Evolutionary conservation across 192 early-diverging fungal species (phyloP).

Genomic region (Backusella sp.): DNA sequence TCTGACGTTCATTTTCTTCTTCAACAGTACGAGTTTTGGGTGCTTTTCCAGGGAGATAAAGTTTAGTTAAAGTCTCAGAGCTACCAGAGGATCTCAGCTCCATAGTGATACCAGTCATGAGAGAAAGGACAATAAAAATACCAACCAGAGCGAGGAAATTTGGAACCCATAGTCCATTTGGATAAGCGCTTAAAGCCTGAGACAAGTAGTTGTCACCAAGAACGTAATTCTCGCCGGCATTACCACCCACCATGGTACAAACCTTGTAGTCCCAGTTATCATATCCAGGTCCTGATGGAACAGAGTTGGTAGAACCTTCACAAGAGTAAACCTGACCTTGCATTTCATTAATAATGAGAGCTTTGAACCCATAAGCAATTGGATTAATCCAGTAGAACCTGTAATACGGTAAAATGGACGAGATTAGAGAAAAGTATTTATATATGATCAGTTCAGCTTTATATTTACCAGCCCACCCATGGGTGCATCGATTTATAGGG

Average conservation of each 20-base stretch:
- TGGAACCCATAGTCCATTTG: conserved; percentile 49
- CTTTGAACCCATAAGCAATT: conserved; percentile 64
- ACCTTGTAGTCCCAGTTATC: conserved; percentile 36
- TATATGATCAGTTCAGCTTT: no score
- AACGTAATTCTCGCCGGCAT: conserved; percentile 53
- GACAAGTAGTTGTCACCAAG: conserved; percentile 59
- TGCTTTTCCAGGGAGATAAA: conserved; percentile 44
- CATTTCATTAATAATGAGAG: conserved; percentile 73
- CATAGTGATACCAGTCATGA: conserved; percentile 43
- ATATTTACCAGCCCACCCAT: conserved; percentile 56
- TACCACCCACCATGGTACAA: conserved; percentile 64
- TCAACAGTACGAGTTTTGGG: conserved; percentile 22
- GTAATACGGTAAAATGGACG: no score
- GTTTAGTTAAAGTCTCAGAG: conserved; percentile 43
- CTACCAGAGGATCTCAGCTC: conserved; percentile 47
- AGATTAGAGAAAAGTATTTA: no score
- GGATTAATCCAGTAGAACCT: conserved; percentile 67
- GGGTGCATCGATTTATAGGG: conserved; percentile 58
- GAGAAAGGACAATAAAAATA: conserved; percentile 44
- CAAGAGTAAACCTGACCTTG: conserved; percentile 28
- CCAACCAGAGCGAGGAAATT: conserved; percentile 59
- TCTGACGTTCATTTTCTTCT: conserved; percentile 27
- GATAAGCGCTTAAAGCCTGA: conserved; percentile 51
- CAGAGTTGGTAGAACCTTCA: conserved; percentile 26
- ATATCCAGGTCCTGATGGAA: conserved; percentile 37